Evolutionary conservation across 23 red algal genomes (phyloP), one percentile per base, ranked within the genome.

Genomic region (Agarophyton chilense): DNA sequence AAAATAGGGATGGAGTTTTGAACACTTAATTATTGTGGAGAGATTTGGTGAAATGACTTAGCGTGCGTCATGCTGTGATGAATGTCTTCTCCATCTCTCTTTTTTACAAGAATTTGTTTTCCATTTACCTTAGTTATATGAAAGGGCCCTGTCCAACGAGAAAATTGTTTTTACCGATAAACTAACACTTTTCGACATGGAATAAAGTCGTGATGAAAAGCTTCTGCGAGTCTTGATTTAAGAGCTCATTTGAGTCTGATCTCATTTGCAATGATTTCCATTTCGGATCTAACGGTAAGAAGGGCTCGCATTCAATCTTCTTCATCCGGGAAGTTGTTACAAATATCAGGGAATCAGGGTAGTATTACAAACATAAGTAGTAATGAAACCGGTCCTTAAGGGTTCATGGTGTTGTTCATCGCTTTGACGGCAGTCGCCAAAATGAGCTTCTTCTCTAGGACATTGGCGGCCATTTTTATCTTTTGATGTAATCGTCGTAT

Each of bases 281-380:
- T 45, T 41, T 77, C 72, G 2, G 39, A 31, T 8, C 41, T 16
- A 13, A 39, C 72, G 24, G 72, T 39, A 6, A 39, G 9, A 3
- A 79, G 53, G 2, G 53, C 53, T 79, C 54, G 12, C 74, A 79
- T 79, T 9, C 41, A 45, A 10, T 79, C 18, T n/a, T 16, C 12
- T 13, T 55, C 25, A 33, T 79, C 53, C 8, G 11, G 74, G 8
- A 60, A 16, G 9, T 19, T 1, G 33, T 2, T 79, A 13, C 7
- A 29, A 9, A 79, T n/a, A 45, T 6, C 14, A 12, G 33, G 74
- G 33, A 79, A 79, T 9, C 74, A 26, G 24, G 45, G 45, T 7
- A 79, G 49, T 10, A 19, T 8, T 4, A 43, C 74, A 41, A 79
- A 79, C 4, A 79, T 45, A 4, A 79, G 46, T 13, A 79, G 74